Evolutionary conservation across 768 basidiomycete species (phyloP), one percentile per base, ranked within the genome.

Genomic region (Fomitopsis pulvina): DNA sequence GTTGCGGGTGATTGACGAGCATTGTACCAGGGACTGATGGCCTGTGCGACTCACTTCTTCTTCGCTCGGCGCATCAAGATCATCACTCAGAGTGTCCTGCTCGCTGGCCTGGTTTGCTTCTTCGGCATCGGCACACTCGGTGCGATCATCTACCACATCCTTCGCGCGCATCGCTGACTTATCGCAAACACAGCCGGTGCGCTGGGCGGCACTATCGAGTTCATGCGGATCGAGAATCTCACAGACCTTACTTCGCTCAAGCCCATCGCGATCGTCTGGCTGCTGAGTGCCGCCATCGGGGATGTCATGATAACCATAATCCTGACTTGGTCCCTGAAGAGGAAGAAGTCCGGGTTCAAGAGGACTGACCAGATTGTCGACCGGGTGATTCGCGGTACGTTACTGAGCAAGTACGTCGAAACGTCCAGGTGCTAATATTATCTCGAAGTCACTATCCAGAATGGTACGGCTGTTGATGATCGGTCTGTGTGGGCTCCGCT

Each of bases 1-100:
- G 21, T 21, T 21, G 11, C 9, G 7, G 22, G 9, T 29, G 16
- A 28, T 10, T 44, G 25, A 18, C 26, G n/a, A 14, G 20, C 4
- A 34, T 20, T 6, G 24, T 20, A 5, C 4, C 34, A 46, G 45
- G 45, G 45, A 20, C 10, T 34, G 18, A 32, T 46, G 32, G 27
- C 25, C 2, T 46, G 45, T n/a, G 28, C 45, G 11, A 37, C n/a
- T 21, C 45, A 46, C 11, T 37, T 46, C 32, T 46, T 46, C 24
- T 46, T 46, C 20, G 45, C 45, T 14, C n/a, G 45, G 29, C 25
- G 45, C n/a, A 25, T 46, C 30, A 46, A 25, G 37, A 34, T 46
- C 29, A 18, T 46, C 28, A 46, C 30, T 4, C 10, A 21, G 18
- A 46, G 24, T 14, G 11, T 20, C 6, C 37, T 20, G 29, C 30